phyloP scores from a whole-genome alignment of 495 filamentous ascomycete genomes.

The Evansstolkia leycettana region DNA sequence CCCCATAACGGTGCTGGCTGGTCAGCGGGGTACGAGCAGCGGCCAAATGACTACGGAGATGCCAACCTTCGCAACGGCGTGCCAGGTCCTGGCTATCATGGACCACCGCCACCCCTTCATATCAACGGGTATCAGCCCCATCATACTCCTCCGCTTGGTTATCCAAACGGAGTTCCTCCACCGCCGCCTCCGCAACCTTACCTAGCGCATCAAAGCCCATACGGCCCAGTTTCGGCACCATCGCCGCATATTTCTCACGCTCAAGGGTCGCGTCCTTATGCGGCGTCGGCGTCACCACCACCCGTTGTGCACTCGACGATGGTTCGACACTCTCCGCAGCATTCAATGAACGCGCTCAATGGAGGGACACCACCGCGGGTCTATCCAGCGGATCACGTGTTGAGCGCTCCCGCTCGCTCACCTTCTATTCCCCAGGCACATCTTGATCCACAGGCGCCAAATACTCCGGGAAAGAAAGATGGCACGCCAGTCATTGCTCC shows the following conservation, averaged over 20 bases:
- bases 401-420: slow-evolving; percentile 24
- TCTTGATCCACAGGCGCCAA: slow-evolving; percentile 21
- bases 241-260: slow-evolving; percentile 30
- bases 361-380: slow-evolving; percentile 23
- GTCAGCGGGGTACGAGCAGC: slow-evolving; percentile 26
- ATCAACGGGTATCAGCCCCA: slow-evolving; percentile 22
- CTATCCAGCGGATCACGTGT: slow-evolving; percentile 23
- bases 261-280: slow-evolving; percentile 23
- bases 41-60: slow-evolving; percentile 13
- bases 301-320: slow-evolving; percentile 31
- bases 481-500: slow-evolving; percentile 17
- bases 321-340: slow-evolving; percentile 29
- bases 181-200: slow-evolving; percentile 28
- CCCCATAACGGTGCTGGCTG: slow-evolving; percentile 17
- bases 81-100: slow-evolving; percentile 17
- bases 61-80: slow-evolving; percentile 24
- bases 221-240: slow-evolving; percentile 23
- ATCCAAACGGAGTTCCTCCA: slow-evolving; percentile 20
- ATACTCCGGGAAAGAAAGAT: slow-evolving; percentile 21
- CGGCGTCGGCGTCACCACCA: slow-evolving; percentile 37
- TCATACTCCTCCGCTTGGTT: slow-evolving; percentile 20
- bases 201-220: slow-evolving; percentile 29
- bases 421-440: slow-evolving; percentile 25
- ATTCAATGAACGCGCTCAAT: slow-evolving; percentile 25
- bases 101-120: slow-evolving; percentile 14